phyloP scores from a whole-genome alignment of 1,139 yeast species.

The Zygoascus hellenicus region DNA sequence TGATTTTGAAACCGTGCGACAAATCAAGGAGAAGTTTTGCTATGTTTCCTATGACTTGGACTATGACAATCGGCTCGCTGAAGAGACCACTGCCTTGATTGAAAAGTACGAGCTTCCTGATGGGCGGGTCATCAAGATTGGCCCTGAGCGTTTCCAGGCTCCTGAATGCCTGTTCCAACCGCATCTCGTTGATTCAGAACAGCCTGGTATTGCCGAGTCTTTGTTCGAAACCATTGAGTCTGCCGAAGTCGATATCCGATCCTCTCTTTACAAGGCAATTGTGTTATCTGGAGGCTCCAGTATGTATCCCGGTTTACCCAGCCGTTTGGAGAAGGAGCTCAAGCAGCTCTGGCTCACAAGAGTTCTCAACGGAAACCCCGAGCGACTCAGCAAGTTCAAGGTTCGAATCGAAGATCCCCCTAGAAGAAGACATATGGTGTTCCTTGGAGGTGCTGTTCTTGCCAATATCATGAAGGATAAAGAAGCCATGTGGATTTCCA shows the following conservation, averaged over 20 bases:
- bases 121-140: conserved; percentile 89
- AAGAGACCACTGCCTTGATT: conserved; percentile 90
- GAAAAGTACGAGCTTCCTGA: conserved; percentile 93
- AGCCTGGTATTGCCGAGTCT: conserved; percentile 92
- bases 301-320: conserved; percentile 98
- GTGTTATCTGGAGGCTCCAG: conserved; percentile 96
- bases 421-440: conserved; percentile 97
- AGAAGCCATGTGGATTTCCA: conserved; percentile 96
- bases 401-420: conserved; percentile 99
- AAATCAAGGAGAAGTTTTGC: conserved; percentile 92
- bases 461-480: conserved; percentile 98
- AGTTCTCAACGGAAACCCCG: conserved; percentile 81
- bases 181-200: conserved; percentile 92
- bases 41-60: conserved; percentile 92
- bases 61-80: conserved; percentile 78
- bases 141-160: conserved; percentile 95
- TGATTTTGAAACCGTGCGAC: conserved; percentile 96
- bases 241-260: conserved; percentile 89
- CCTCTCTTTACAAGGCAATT: conserved; percentile 83
- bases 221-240: conserved; percentile 87
- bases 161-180: conserved; percentile 99
- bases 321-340: conserved; percentile 89
- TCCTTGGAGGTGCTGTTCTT: conserved; percentile 96
- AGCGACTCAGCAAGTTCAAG: conserved; percentile 84
- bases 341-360: conserved; percentile 93